Percentiles rank a stretch among this genome's conserved stretches.
These are phyloP conservation scores for Aegilops umbellulata DNA, from an alignment of 176 grass and related monocot genomes.

Conservation along the genomic window DNA sequence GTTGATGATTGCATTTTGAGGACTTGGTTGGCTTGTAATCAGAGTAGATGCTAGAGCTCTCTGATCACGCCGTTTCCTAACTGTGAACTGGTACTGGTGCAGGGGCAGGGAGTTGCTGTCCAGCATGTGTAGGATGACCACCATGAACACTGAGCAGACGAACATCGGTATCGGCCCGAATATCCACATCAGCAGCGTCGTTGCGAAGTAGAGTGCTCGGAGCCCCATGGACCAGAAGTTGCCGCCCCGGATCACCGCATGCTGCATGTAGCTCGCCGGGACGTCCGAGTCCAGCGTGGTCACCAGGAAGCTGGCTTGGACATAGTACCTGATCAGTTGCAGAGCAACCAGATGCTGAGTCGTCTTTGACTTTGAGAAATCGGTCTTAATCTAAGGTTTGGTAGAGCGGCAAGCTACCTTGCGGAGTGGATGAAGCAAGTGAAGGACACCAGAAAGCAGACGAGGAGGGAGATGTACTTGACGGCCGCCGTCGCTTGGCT, in stretches of 20 bases:
- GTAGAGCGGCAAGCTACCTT: slow-evolving; percentile 1
- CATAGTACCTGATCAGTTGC: slow-evolving; percentile 58
- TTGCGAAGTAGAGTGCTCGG: slow-evolving; percentile 78
- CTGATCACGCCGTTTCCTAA: slow-evolving; percentile 30
- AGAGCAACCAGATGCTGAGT: background rate
- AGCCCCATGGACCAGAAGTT: slow-evolving; percentile 92
- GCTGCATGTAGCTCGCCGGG: slow-evolving; percentile 72
- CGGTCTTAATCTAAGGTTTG: background rate
- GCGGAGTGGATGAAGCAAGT: slow-evolving; percentile 99
- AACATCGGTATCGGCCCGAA: slow-evolving; percentile 90
- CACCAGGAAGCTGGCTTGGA: slow-evolving; percentile 91
- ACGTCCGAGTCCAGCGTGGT: slow-evolving; percentile 77
- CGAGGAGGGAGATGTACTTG: slow-evolving; percentile 83
- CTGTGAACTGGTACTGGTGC: slow-evolving; percentile 61
- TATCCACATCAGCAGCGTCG: slow-evolving; percentile 87
- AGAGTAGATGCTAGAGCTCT: background rate
- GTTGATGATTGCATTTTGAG: slow-evolving; percentile 23
- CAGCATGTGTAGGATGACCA: slow-evolving; percentile 65
- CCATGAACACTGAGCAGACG: slow-evolving; percentile 66
- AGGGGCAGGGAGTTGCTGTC: slow-evolving; percentile 80
- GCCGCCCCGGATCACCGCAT: slow-evolving; percentile 59
- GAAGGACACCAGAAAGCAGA: slow-evolving; percentile 86
- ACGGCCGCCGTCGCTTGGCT: slow-evolving; percentile 68
- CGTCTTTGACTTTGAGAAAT: background rate
- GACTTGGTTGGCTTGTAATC: background rate